These are phyloP conservation scores for Tolypocladium endophyticum DNA, from an alignment of 2,329 filamentous ascomycete species.

Conservation along the genomic window DNA sequence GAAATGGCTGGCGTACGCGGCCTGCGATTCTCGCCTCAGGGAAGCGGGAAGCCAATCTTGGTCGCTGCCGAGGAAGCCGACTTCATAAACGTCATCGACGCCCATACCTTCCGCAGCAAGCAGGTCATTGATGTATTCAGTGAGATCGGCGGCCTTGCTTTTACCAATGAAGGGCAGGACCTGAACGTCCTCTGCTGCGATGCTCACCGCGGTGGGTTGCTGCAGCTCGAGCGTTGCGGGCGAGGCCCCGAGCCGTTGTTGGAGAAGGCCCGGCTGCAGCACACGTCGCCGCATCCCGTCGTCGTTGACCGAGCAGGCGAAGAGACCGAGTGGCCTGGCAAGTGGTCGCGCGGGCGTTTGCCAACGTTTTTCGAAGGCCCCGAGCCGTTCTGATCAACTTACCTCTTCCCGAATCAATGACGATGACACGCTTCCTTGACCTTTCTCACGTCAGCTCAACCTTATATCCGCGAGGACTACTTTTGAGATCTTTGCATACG, in stretches of 20 bases:
- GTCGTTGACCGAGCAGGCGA: constrained; percentile 1
- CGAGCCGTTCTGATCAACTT: constrained; percentile 9
- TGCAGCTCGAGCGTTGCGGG: constrained; percentile 45
- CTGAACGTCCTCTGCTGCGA: constrained; percentile 62
- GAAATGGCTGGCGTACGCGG: constrained; percentile 61
- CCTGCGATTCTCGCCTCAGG: constrained; percentile 61
- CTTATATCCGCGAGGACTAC: not conserved
- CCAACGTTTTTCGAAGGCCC: constrained; percentile 9
- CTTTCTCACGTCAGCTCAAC: not conserved
- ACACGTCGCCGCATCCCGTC: not conserved
- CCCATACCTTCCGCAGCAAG: constrained; percentile 49
- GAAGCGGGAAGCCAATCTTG: constrained; percentile 55
- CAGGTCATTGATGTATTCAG: constrained; percentile 68
- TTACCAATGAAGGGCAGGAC: constrained; percentile 56
- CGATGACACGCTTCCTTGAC: not conserved
- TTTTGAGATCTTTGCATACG: not conserved
- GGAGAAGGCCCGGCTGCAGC: constrained; percentile 8
- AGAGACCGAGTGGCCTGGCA: not conserved
- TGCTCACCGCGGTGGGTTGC: constrained; percentile 51
- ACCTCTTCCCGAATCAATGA: not conserved
- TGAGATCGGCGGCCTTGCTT: constrained; percentile 58
- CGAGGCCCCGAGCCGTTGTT: constrained; percentile 15
- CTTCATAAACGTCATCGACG: constrained; percentile 60
- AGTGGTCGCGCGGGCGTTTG: constrained; percentile 1
- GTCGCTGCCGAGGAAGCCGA: constrained; percentile 70